Evolutionary conservation across 129 eudicot genomes (phyloP), one percentile per base, ranked within the genome.

Genomic region (Dittrichia graveolens): DNA sequence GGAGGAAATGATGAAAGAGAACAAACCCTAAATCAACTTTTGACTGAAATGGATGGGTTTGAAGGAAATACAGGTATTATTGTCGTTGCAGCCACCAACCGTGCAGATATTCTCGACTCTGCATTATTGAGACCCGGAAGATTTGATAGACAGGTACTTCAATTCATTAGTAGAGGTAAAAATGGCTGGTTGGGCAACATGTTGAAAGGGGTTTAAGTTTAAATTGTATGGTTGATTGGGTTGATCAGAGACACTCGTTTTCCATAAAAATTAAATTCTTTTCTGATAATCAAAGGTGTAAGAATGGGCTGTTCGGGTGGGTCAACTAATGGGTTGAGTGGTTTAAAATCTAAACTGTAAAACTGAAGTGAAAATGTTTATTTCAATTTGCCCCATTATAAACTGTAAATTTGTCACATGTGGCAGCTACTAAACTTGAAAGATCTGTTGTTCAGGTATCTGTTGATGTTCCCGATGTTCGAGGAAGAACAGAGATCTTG

Each of bases 1-100:
- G 99, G 99, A 6, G 97, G 99, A 35, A 90, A 90, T 71, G 97
- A 95, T 78, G 97, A 90, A 81, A 86, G 97, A 63, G 99, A 95
- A 74, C 99, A 95, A 60, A 95, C 99, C 37, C 84, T 95, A 39
- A 95, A 90, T 67, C 99, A 95, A 79, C 96, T 95, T 65, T 84
- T 95, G 81, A 90, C 97, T 3, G 99, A 90, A 75, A 90, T 95
- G 99, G 99, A 95, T 68, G 99, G 97, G 40, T 95, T 95, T 71
- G 96, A 90, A 82, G 97, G 97, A 45, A 95, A 90, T 67, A 88
- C 97, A 3, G 97, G 99, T 53, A 49, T 95, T 34, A 90, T 95
- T 67, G 99, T 95, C 0, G 71, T 95, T 84, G 99, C 99, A 24
- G 99, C 99, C 65, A 95, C 99, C 54, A 95, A 95, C 53, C 86